Evolutionary conservation across 2,329 filamentous ascomycete species (phyloP).

Genomic region (Furcasterigmium sp.): DNA sequence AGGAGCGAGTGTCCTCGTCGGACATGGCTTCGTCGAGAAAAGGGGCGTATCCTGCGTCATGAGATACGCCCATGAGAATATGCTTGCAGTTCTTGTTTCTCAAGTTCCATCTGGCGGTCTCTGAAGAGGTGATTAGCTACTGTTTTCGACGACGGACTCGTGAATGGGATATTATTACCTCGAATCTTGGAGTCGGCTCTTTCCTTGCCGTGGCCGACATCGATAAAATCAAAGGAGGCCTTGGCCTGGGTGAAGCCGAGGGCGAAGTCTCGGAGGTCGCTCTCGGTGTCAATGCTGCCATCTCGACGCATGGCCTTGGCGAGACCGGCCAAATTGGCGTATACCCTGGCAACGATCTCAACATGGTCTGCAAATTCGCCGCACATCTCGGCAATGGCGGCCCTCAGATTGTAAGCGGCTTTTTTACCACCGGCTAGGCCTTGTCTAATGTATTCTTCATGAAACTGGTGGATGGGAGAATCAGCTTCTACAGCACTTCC

Average conservation of each 20-base stretch:
- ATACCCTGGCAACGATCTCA: constrained; percentile 51
- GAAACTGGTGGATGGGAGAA: no score
- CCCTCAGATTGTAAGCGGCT: constrained; percentile 44
- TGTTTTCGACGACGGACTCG: neutral
- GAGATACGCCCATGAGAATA: constrained; percentile 56
- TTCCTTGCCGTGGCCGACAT: constrained; percentile 56
- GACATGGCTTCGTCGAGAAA: constrained; percentile 51
- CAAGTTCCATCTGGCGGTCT: constrained; percentile 51
- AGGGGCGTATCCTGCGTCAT: constrained; percentile 55
- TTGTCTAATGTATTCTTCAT: constrained; percentile 46
- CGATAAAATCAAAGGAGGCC: constrained; percentile 58
- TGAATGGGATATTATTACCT: constrained; percentile 37
- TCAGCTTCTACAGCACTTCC: constrained; percentile 1
- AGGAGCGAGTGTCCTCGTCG: constrained; percentile 33
- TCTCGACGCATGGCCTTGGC: constrained; percentile 43
- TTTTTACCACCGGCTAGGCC: constrained; percentile 50
- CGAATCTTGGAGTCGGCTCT: constrained; percentile 55
- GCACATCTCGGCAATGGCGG: constrained; percentile 41
- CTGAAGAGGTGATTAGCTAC: constrained; percentile 21
- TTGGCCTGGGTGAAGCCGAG: constrained; percentile 55
- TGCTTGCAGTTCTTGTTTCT: constrained; percentile 57
- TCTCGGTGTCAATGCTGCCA: constrained; percentile 36
- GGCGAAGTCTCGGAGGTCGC: constrained; percentile 51
- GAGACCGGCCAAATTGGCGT: constrained; percentile 49
- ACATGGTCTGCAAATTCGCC: constrained; percentile 37